phyloP scores from a whole-genome alignment of 805 yeast genomes.

The Cyberlindnera amylophila region DNA sequence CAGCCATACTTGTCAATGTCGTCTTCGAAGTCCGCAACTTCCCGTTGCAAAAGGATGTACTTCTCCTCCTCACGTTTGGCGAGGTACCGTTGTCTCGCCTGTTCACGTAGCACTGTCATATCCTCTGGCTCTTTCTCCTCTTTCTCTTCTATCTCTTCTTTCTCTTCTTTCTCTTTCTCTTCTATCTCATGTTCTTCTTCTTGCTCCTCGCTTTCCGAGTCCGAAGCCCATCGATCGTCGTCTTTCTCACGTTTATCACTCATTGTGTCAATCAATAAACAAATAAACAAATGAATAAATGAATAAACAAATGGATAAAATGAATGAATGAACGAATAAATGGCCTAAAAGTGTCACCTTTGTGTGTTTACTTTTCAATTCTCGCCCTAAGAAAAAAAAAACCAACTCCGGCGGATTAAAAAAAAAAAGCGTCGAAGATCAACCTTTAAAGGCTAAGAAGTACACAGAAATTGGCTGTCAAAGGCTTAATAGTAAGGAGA shows the following conservation, averaged over 20 bases:
- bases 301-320: too few relatives aligned
- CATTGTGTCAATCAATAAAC: too few relatives aligned
- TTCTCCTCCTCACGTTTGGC: conserved; percentile 46
- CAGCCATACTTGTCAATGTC: conserved; percentile 51
- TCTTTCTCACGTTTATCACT: conserved; percentile 13
- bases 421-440: too few relatives aligned
- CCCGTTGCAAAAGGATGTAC: conserved; percentile 39
- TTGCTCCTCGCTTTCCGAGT: conserved; percentile 15
- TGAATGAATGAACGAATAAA: too few relatives aligned
- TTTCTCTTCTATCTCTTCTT: not conserved
- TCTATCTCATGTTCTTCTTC: not conserved
- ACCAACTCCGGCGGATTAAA: not conserved
- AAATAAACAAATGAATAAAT: too few relatives aligned
- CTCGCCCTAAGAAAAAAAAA: conserved; percentile 2
- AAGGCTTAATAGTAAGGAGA: too few relatives aligned
- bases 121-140: conserved; percentile 2
- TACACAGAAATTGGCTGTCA: too few relatives aligned
- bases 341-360: too few relatives aligned
- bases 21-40: conserved; percentile 45
- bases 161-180: conserved; percentile 1
- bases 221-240: conserved; percentile 23
- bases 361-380: too few relatives aligned
- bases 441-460: too few relatives aligned
- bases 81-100: conserved; percentile 48
- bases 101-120: conserved; percentile 35